Conservation (phyloP, 2,329 filamentous ascomycete species). For the Fusarium sp. region DNA sequence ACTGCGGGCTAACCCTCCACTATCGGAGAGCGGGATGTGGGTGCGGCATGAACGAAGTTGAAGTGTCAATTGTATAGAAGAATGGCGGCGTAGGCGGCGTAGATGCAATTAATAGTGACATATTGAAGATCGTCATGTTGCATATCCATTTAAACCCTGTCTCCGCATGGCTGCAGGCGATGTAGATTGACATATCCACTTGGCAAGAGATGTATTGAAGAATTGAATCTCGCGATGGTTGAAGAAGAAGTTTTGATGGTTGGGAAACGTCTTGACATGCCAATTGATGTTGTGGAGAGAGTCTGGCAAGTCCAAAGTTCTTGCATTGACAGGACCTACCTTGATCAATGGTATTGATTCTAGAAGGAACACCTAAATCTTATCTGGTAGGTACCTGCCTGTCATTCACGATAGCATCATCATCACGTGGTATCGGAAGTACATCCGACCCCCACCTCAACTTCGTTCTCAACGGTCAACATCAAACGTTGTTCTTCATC, state of each 20-base stretch:
- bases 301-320: not conserved
- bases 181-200: slow-evolving; percentile 2
- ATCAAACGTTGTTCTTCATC: not conserved
- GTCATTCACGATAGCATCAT: not conserved
- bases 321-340: not conserved
- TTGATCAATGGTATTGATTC: not conserved
- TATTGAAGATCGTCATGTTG: slow-evolving; percentile 6
- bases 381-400: not conserved
- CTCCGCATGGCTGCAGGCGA: slow-evolving; percentile 27
- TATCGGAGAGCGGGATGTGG: slow-evolving; percentile 32
- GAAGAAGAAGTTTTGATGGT: not conserved
- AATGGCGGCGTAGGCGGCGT: not conserved
- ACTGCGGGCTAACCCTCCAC: slow-evolving; percentile 46
- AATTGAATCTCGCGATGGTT: not conserved
- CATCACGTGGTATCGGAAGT: slow-evolving; percentile 21
- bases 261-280: not conserved
- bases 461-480: not conserved
- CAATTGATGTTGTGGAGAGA: not conserved
- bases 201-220: not conserved
- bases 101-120: not conserved
- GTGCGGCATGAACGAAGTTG: not conserved
- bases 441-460: slow-evolving; percentile 15
- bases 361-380: not conserved
- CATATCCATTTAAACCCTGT: slow-evolving; percentile 18
- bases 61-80: not conserved